A percentile compares a stretch with the other conserved stretches of the same genome.
Conservation (phyloP, 2,329 filamentous ascomycete genomes). For the Fusarium falciforme region DNA sequence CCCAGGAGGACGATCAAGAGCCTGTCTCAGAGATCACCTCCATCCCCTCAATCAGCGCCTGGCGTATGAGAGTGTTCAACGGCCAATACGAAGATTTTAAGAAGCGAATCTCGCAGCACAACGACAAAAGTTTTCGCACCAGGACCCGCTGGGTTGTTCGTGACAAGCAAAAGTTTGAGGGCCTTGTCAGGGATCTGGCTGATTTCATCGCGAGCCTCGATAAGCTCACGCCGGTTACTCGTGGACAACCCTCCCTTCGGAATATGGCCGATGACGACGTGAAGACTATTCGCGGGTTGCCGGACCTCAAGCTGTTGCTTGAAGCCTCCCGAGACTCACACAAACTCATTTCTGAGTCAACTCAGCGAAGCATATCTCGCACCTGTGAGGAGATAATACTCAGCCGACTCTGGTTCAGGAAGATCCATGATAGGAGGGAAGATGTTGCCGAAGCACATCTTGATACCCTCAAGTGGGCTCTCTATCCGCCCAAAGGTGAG, state of each 20-base stretch:
- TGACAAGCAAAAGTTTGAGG: neutral
- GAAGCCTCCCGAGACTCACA: neutral
- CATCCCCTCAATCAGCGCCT: neutral
- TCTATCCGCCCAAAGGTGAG: neutral
- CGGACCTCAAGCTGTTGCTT: neutral
- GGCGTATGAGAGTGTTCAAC: neutral
- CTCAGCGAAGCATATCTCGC: neutral
- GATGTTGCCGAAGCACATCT: neutral
- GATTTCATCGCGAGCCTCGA: neutral
- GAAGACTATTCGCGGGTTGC: neutral
- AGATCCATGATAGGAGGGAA: neutral
- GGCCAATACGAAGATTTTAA: neutral
- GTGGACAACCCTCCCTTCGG: neutral
- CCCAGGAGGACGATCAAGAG: neutral
- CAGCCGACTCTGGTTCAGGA: neutral
- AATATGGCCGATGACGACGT: neutral
- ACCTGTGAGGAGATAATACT: neutral
- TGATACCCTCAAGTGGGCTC: neutral
- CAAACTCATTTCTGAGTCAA: neutral
- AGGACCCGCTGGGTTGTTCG: neutral
- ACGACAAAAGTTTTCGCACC: neutral
- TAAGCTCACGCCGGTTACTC: neutral
- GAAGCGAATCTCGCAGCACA: neutral
- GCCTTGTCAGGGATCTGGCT: neutral
- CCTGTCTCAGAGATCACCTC: neutral